A percentile compares a stretch with the other conserved stretches of the same genome.
These are phyloP conservation scores for Adenanthera pavonina DNA, from an alignment of 306 rosid species.

Conservation along the genomic window DNA sequence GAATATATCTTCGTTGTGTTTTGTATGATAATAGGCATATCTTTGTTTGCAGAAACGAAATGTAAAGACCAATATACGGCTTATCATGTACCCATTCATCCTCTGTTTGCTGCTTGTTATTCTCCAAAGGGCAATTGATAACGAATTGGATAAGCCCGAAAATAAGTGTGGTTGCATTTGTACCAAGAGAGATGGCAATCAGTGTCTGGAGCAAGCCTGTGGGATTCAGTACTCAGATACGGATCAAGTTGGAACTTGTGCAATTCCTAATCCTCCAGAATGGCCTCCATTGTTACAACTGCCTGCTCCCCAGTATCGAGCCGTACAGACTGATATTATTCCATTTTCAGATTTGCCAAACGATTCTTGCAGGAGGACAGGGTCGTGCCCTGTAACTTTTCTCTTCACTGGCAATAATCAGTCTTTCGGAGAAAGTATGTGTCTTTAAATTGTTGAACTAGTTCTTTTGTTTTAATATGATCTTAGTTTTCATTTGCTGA, in stretches of 20 bases:
- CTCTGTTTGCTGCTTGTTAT: slow-evolving; percentile 67
- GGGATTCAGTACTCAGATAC: slow-evolving; percentile 55
- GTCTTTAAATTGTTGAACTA: background rate
- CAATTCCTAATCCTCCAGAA: slow-evolving; percentile 59
- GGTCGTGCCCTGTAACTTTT: slow-evolving; percentile 74
- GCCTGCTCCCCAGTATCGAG: slow-evolving; percentile 67
- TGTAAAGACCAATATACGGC: slow-evolving; percentile 60
- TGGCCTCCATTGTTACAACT: slow-evolving; percentile 83
- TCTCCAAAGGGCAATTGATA: slow-evolving; percentile 58
- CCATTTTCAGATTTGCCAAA: slow-evolving; percentile 64
- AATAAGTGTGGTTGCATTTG: slow-evolving; percentile 70
- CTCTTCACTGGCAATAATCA: slow-evolving; percentile 80
- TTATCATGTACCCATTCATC: slow-evolving; percentile 62
- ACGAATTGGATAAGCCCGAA: slow-evolving; percentile 61
- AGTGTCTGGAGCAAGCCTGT: slow-evolving; percentile 54
- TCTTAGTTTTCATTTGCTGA: slow-evolving; percentile 1
- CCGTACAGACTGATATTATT: slow-evolving; percentile 54
- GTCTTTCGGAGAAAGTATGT: slow-evolving; percentile 70
- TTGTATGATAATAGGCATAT: background rate
- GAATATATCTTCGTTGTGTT: background rate
- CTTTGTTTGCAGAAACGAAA: slow-evolving; percentile 72
- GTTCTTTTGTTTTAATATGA: slow-evolving; percentile 8
- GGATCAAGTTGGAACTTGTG: slow-evolving; percentile 62
- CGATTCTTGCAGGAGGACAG: slow-evolving; percentile 63
- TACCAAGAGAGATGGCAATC: background rate